A percentile compares a stretch with the other conserved stretches of the same genome.
Evolutionary conservation across 805 yeast species (phyloP).

Genomic region (Yueomyces sp.): DNA sequence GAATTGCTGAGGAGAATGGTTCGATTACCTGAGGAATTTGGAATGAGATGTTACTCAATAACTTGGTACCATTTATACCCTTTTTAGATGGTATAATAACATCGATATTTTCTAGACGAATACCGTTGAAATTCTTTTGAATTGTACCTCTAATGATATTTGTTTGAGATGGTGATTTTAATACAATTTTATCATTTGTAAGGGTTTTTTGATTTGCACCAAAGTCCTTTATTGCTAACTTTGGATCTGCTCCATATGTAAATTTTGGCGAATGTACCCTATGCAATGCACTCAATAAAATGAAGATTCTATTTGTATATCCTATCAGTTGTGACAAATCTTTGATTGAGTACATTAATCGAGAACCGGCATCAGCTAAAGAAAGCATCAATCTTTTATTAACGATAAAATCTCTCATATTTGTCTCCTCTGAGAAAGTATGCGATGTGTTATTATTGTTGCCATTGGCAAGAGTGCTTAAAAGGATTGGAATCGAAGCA

Average conservation of each 20-base stretch:
- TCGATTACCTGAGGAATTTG: conserved; percentile 25
- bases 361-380: conserved; percentile 88
- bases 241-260: conserved; percentile 26
- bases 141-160: conserved; percentile 62
- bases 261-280: conserved; percentile 54
- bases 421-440: conserved; percentile 31
- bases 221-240: background rate
- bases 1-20: background rate
- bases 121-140: conserved; percentile 64
- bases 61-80: conserved; percentile 47
- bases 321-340: conserved; percentile 88
- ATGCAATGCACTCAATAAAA: conserved; percentile 62
- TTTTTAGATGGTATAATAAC: conserved; percentile 60
- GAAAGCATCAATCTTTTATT: conserved; percentile 84
- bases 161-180: background rate
- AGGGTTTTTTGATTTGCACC: background rate
- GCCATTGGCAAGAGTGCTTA: conserved; percentile 14
- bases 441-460: conserved; percentile 25
- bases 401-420: conserved; percentile 79
- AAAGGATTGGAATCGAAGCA: conserved; percentile 77
- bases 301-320: conserved; percentile 75
- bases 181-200: background rate
- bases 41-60: conserved; percentile 51
- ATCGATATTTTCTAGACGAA: conserved; percentile 71
- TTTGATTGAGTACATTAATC: conserved; percentile 88